Conservation (phyloP, 108 stramenopile genomes). For the Chaetoceros tenuissimus region DNA sequence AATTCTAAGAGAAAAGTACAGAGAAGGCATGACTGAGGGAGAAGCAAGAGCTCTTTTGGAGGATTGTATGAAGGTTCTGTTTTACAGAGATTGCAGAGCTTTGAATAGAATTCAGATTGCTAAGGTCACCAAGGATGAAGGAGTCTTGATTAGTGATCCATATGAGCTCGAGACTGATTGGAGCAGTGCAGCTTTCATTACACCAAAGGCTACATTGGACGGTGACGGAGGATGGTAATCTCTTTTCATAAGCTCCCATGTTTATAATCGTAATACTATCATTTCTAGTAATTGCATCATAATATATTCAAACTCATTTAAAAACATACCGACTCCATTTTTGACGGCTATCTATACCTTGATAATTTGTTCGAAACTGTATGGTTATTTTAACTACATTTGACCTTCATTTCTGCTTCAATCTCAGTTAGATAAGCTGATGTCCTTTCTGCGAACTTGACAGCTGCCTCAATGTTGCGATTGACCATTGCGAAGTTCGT, state of each 20-base stretch:
- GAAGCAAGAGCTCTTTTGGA: conserved; percentile 94
- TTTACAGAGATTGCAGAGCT: conserved; percentile 95
- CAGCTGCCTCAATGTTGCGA: conserved; percentile 48
- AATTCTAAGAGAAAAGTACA: conserved; percentile 88
- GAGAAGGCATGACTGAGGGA: conserved; percentile 80
- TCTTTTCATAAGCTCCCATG: no score
- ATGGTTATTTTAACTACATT: conserved; percentile 1
- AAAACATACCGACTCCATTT: no score
- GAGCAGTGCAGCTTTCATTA: conserved; percentile 60
- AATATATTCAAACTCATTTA: no score
- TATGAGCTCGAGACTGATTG: conserved; percentile 78
- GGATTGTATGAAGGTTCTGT: conserved; percentile 95
- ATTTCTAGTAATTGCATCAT: no score
- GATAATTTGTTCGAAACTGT: no score
- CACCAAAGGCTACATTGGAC: conserved; percentile 54
- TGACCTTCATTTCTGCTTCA: conserved; percentile 25
- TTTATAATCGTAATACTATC: no score
- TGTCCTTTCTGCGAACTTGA: conserved; percentile 52
- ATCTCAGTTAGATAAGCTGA: conserved; percentile 39
- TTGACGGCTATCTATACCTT: no score
- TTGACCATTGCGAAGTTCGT: conserved; percentile 63
- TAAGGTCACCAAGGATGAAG: conserved; percentile 66
- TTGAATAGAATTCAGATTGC: conserved; percentile 93
- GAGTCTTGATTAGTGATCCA: conserved; percentile 70
- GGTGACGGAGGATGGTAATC: conserved; percentile 79